Base-by-base conservation (phyloP, 2,329 filamentous ascomycete species). In the Daldinia eschscholtzii region DNA sequence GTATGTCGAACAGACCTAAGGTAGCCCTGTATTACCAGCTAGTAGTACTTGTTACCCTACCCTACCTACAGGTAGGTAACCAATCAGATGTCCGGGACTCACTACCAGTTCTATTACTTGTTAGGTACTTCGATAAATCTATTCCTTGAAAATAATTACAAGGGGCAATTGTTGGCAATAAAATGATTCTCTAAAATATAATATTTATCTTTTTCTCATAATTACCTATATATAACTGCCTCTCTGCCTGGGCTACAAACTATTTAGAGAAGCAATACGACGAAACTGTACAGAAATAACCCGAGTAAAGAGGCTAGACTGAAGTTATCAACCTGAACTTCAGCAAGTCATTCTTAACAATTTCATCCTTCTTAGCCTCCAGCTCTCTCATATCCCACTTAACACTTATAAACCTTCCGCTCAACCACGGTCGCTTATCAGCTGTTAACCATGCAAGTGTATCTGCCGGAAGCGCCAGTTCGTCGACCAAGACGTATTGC, bases 301-400 rank as follows among this genome's bases (percentile, higher is more conserved):
- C 35, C 1, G 15, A 4, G n/a, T 23, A 33, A 20, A 39, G 28
- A 55, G 37, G 5, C 37, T 64, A 62, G 23, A 58, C 28, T 1
- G 23, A 39, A 20, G 57, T 66, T 18, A 62, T 65, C 68, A 77
- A 42, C 39, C 71, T 72, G 42, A 77, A 76, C 64, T 77, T 79
- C 28, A 80, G 62, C 37, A 78, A 65, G 55, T 79, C 73, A 12
- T 67, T 62, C 48, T 76, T 61, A 6, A 77, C 62, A 42, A 80
- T 76, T 20, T 79, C 68, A 4, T 77, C 70, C 61, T 76, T 79
- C 71, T 70, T 76, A 13, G 67, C 60, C 67, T 76, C 72, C 4
- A 79, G 70, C 70, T 78, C 76, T 50, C 74, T 72, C 74, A 80
- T 76, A 64, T 79, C 77, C 77, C 76, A 79, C 12, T 63, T 74